Percentiles rank a stretch among this genome's conserved stretches.
phyloP scores from a whole-genome alignment of 257 asterid genomes.

The Salvia splendens region DNA sequence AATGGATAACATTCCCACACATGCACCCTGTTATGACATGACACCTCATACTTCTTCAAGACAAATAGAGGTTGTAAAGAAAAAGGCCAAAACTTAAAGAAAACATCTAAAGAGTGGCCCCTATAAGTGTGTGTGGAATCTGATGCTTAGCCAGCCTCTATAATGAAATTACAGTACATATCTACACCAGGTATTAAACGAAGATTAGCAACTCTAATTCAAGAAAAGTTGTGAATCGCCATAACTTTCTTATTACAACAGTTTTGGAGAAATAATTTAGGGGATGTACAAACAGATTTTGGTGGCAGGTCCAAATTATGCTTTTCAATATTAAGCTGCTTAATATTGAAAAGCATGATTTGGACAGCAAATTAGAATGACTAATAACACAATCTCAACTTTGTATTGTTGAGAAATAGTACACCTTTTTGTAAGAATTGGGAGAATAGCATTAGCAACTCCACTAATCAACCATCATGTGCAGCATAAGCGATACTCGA shows the following conservation, averaged over 20 bases:
- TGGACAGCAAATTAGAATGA: constrained; percentile 31
- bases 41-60: too few species aligned
- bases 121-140: constrained; percentile 17
- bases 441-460: background rate
- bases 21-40: too few species aligned
- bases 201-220: constrained; percentile 9
- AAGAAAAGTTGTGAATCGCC: constrained; percentile 23
- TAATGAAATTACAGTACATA: background rate
- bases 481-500: constrained; percentile 72
- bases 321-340: background rate
- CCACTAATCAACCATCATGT: constrained; percentile 62
- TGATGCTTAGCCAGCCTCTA: constrained; percentile 29
- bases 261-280: background rate
- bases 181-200: background rate
- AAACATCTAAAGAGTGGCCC: constrained; percentile 1
- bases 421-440: background rate
- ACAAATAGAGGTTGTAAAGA: too few species aligned
- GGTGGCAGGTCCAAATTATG: constrained; percentile 38
- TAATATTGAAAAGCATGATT: too few species aligned
- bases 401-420: constrained; percentile 22
- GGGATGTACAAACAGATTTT: constrained; percentile 39
- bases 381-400: constrained; percentile 33
- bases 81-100: too few species aligned
- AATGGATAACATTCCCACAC: too few species aligned
- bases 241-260: constrained; percentile 14